phyloP scores from a whole-genome alignment of 306 rosid species.

The Pterocarpus santalinus region DNA sequence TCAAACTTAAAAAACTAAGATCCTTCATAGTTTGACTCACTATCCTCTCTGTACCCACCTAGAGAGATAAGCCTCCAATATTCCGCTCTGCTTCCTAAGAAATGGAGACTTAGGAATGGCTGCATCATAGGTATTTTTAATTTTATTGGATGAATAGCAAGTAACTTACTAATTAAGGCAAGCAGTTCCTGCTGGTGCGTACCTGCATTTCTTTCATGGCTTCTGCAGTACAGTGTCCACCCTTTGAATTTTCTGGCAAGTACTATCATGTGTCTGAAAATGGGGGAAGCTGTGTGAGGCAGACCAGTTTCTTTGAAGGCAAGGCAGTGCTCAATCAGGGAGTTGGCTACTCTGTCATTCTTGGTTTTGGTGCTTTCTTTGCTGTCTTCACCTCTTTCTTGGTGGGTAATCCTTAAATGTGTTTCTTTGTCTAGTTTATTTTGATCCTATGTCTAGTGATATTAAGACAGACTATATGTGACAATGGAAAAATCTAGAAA shows the following conservation, averaged over 20 bases:
- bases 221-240: constrained; percentile 72
- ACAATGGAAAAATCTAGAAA: too few relatives aligned
- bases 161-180: not conserved
- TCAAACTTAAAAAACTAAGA: not conserved
- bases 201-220: constrained; percentile 48
- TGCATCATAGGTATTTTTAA: not conserved
- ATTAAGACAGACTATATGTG: too few relatives aligned
- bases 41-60: constrained; percentile 12
- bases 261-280: constrained; percentile 66
- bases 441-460: not conserved
- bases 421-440: constrained; percentile 4
- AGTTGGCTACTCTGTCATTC: constrained; percentile 83
- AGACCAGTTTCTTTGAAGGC: constrained; percentile 86
- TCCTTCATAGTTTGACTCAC: constrained; percentile 57
- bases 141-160: constrained; percentile 13
- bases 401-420: constrained; percentile 50
- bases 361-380: constrained; percentile 96
- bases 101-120: constrained; percentile 8
- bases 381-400: constrained; percentile 91
- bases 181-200: not conserved
- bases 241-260: constrained; percentile 68
- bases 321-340: constrained; percentile 85
- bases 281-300: constrained; percentile 76
- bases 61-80: constrained; percentile 44
- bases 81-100: constrained; percentile 28